A percentile compares a stretch with the other conserved stretches of the same genome.
Conservation (phyloP, 2,329 filamentous ascomycete species). For the Pseudogymnoascus sp. region DNA sequence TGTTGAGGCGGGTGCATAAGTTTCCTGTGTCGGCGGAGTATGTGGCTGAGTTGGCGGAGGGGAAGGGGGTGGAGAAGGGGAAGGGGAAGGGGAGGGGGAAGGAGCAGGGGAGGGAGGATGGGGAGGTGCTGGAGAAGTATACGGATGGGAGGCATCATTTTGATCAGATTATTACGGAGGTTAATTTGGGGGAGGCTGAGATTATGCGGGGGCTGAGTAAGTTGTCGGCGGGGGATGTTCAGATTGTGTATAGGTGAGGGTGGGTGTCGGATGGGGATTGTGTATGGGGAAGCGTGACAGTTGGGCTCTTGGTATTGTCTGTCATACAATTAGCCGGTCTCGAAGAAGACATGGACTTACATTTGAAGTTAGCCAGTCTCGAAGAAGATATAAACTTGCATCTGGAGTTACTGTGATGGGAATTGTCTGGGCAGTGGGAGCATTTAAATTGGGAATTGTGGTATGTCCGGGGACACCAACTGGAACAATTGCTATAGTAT, state of each 20-base stretch:
- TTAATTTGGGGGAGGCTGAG: constrained; percentile 60
- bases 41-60: constrained; percentile 47
- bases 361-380: background rate
- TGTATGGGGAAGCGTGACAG: constrained; percentile 28
- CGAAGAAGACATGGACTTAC: background rate
- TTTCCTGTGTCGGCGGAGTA: constrained; percentile 68
- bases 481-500: background rate
- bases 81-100: constrained; percentile 26
- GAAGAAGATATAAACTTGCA: background rate
- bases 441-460: background rate
- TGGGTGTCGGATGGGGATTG: constrained; percentile 15
- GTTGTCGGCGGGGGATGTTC: constrained; percentile 36
- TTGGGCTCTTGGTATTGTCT: background rate
- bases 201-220: constrained; percentile 61
- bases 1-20: constrained; percentile 87
- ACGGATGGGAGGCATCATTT: constrained; percentile 69
- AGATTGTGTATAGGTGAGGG: constrained; percentile 31
- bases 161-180: constrained; percentile 75
- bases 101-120: constrained; percentile 25
- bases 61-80: constrained; percentile 31
- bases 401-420: background rate
- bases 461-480: background rate
- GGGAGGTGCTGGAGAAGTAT: constrained; percentile 52
- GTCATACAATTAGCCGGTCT: background rate
- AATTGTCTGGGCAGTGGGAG: background rate